Evolutionary conservation across 495 filamentous ascomycete genomes (phyloP).

Genomic region (Penicillium turbatum): DNA sequence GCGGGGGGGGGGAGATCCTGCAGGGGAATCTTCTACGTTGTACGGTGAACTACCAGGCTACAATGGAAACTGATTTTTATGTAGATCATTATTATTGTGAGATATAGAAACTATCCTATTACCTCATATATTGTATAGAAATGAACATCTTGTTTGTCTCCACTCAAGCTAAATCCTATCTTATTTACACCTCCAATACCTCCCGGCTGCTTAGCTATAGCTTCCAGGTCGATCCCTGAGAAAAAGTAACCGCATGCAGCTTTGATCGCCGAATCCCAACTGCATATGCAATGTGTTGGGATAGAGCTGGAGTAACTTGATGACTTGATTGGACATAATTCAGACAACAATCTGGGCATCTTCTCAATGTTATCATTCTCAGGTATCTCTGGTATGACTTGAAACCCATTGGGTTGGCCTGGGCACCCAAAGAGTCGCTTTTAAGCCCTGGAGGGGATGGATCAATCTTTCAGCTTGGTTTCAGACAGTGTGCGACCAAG

Average conservation of each 20-base stretch:
- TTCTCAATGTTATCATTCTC: too few relatives aligned
- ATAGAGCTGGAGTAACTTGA: not conserved
- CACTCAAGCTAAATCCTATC: too few relatives aligned
- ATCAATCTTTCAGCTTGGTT: too few relatives aligned
- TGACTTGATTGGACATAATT: not conserved
- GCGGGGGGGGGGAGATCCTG: slow-evolving; percentile 22
- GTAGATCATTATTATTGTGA: slow-evolving; percentile 1
- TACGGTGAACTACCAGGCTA: not conserved
- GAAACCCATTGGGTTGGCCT: too few relatives aligned
- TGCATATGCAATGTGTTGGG: slow-evolving; percentile 3
- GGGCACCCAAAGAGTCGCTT: too few relatives aligned
- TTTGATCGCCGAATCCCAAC: not conserved
- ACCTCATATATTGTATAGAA: too few relatives aligned
- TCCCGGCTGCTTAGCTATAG: not conserved
- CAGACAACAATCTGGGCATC: not conserved
- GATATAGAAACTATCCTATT: too few relatives aligned
- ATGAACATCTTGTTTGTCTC: too few relatives aligned
- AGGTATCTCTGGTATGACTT: too few relatives aligned
- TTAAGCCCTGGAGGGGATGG: too few relatives aligned
- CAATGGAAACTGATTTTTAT: not conserved
- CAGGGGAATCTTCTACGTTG: not conserved
- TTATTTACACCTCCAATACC: not conserved
- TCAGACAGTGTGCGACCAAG: too few relatives aligned
- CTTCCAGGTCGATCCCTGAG: not conserved
- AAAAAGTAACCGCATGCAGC: not conserved